A percentile compares a stretch with the other conserved stretches of the same genome.
These are phyloP conservation scores for Setaria viridis DNA, from an alignment of 202 grass and related monocot genomes.

Conservation along the genomic window DNA sequence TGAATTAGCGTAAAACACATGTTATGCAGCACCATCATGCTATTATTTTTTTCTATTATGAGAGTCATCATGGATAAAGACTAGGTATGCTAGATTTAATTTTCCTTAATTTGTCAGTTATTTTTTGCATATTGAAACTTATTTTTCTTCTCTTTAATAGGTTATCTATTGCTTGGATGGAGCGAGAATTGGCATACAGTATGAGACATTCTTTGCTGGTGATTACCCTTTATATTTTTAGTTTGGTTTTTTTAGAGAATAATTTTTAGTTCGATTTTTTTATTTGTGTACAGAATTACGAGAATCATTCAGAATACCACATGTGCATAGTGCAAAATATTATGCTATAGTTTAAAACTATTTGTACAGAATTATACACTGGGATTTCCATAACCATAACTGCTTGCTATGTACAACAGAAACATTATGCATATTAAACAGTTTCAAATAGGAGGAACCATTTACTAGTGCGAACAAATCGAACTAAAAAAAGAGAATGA, in stretches of 20 bases:
- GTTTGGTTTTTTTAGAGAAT: slow-evolving; percentile 11
- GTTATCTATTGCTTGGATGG: slow-evolving; percentile 90
- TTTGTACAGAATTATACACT: no score
- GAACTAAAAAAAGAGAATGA: no score
- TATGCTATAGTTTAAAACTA: no score
- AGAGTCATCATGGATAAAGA: not conserved
- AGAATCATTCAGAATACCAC: no score
- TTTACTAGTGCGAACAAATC: no score
- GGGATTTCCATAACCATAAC: no score
- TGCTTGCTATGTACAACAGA: no score
- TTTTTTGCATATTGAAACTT: not conserved
- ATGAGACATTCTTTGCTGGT: slow-evolving; percentile 95
- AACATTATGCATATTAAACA: no score
- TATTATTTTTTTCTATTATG: slow-evolving; percentile 3
- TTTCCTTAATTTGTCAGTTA: slow-evolving; percentile 31
- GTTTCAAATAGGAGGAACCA: no score
- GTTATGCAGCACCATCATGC: slow-evolving; percentile 4
- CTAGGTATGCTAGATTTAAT: not conserved
- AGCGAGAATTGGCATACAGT: slow-evolving; percentile 92
- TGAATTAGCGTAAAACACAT: slow-evolving; percentile 4
- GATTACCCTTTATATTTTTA: slow-evolving; percentile 33
- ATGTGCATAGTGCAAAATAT: no score
- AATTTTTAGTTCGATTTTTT: no score
- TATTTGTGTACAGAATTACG: no score
- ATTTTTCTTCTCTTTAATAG: slow-evolving; percentile 45